These are phyloP conservation scores for Aspergillus carlsbadensis DNA, from an alignment of 495 filamentous ascomycete genomes.

Conservation along the genomic window DNA sequence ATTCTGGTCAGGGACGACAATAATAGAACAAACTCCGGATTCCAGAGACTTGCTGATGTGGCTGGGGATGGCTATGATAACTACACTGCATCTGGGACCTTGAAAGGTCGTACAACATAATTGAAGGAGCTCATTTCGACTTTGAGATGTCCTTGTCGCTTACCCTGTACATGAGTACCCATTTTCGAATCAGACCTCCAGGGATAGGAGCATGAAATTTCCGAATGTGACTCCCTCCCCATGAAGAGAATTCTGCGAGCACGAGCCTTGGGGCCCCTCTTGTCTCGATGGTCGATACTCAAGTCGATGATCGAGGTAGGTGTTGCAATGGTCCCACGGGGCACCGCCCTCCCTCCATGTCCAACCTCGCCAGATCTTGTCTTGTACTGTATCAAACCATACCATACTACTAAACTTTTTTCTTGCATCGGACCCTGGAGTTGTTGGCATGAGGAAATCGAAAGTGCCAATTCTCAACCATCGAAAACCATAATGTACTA, in stretches of 20 bases:
- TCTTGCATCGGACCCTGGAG: background rate
- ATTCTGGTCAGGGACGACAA: slow-evolving; percentile 11
- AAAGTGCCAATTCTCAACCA: background rate
- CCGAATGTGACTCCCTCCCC: no score
- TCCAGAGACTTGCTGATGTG: slow-evolving; percentile 3
- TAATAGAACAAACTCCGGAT: slow-evolving; percentile 1
- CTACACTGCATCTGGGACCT: background rate
- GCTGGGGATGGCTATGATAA: background rate
- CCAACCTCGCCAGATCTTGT: background rate
- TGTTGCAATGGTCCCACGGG: background rate
- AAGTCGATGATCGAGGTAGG: no score
- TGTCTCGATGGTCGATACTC: no score
- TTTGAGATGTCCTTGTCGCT: no score
- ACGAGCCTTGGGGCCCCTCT: background rate
- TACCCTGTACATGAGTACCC: no score
- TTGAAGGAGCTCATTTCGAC: background rate
- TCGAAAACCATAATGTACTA: no score
- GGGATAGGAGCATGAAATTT: no score
- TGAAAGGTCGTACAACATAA: no score
- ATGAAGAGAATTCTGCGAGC: background rate
- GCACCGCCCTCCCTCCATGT: background rate
- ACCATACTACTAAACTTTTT: background rate
- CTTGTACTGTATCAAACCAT: background rate
- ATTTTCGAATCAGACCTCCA: no score
- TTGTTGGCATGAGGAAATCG: background rate